A percentile compares a stretch with the other conserved stretches of the same genome.
Conservation (phyloP, 495 filamentous ascomycete genomes). For the Talaromyces proteolyticus region DNA sequence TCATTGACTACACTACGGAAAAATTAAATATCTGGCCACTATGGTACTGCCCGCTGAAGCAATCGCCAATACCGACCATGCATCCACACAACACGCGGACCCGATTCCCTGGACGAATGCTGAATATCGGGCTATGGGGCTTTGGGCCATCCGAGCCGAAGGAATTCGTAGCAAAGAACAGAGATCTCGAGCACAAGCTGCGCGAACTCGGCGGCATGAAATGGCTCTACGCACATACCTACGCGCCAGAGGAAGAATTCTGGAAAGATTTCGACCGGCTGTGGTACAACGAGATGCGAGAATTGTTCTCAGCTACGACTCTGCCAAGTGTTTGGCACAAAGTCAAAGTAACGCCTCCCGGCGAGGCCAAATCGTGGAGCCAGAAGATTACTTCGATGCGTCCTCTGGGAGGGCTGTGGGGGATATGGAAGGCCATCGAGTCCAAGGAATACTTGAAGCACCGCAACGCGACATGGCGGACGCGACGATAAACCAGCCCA, state of each 20-base stretch:
- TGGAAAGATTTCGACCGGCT: constrained; percentile 44
- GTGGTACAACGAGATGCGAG: constrained; percentile 41
- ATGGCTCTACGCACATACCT: constrained; percentile 53
- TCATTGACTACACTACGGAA: constrained; percentile 40
- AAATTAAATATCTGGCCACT: constrained; percentile 48
- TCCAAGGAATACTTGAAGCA: constrained; percentile 51
- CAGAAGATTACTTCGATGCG: constrained; percentile 16
- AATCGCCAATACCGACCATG: constrained; percentile 20
- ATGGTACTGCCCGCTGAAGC: constrained; percentile 52
- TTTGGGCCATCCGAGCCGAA: constrained; percentile 21
- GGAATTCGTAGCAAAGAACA: constrained; percentile 51
- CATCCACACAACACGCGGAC: constrained; percentile 24
- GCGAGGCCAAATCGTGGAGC: constrained; percentile 10
- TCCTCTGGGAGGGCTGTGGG: constrained; percentile 50
- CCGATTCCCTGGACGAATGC: constrained; percentile 22
- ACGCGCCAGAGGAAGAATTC: constrained; percentile 49
- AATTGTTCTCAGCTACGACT: constrained; percentile 41
- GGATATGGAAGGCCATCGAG: constrained; percentile 48
- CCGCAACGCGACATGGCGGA: constrained; percentile 46
- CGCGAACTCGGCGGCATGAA: constrained; percentile 59
- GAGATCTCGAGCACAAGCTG: constrained; percentile 58
- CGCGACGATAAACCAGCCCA: constrained; percentile 11
- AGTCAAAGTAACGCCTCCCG: constrained; percentile 30
- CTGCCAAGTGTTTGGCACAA: constrained; percentile 51
- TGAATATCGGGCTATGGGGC: constrained; percentile 54